Evolutionary conservation across 2,329 filamentous ascomycete genomes (phyloP).

Genomic region (Aspergillus versicolor): DNA sequence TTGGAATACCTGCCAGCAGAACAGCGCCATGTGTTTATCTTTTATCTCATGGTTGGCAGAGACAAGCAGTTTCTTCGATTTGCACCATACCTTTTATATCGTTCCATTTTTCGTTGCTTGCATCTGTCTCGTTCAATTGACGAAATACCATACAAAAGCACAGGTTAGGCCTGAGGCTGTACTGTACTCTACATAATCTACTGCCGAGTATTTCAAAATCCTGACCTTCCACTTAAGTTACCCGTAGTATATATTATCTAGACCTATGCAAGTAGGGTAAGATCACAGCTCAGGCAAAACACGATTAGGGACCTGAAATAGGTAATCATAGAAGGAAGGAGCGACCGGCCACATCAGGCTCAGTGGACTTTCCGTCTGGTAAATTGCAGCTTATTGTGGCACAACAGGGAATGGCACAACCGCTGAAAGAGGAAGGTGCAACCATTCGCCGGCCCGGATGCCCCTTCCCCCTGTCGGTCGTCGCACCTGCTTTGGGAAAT

Average conservation of each 20-base stretch:
- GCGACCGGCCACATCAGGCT: not conserved
- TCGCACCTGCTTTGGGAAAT: no score
- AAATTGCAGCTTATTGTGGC: not conserved
- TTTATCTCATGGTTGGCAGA: not conserved
- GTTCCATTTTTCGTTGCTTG: not conserved
- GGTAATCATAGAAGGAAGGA: not conserved
- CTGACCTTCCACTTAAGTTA: not conserved
- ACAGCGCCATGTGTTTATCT: not conserved
- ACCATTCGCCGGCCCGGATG: no score
- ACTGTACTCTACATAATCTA: not conserved
- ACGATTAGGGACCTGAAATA: no score
- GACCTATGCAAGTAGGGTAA: no score
- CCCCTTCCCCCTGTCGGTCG: no score
- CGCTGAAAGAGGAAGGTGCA: no score
- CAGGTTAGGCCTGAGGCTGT: not conserved
- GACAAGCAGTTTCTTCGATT: not conserved
- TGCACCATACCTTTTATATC: not conserved
- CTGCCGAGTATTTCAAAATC: not conserved
- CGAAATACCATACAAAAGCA: not conserved
- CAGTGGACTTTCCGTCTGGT: not conserved
- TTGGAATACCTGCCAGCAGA: not conserved
- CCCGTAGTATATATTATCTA: not conserved
- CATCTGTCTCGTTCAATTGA: no score
- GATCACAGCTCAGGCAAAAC: no score
- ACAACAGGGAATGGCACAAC: not conserved